phyloP scores from a whole-genome alignment of 2,329 filamentous ascomycete species.

The Fusarium clavum region DNA sequence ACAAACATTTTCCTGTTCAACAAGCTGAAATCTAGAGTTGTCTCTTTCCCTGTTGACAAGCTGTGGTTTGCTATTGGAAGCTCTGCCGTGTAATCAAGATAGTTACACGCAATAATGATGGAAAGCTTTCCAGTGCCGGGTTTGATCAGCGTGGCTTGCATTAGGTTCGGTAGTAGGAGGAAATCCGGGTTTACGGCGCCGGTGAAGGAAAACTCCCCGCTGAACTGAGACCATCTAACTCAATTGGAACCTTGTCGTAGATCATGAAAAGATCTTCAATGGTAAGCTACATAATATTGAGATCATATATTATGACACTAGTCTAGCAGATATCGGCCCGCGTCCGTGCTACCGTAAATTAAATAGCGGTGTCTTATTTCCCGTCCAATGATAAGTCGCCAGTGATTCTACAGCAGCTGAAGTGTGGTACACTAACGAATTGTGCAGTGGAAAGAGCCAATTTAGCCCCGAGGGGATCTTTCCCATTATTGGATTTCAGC shows the following conservation, averaged over 20 bases:
- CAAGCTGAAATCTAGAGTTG: neutral
- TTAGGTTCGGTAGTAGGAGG: neutral
- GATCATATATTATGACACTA: neutral
- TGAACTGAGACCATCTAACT: neutral
- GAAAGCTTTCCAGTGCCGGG: neutral
- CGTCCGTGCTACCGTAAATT: neutral
- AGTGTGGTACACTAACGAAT: neutral
- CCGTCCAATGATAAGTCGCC: neutral
- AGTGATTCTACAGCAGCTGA: neutral
- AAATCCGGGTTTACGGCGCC: neutral
- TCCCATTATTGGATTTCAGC: neutral
- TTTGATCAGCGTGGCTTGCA: neutral
- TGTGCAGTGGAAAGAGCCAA: neutral
- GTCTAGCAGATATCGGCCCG: neutral
- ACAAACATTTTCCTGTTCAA: neutral
- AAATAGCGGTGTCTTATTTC: neutral
- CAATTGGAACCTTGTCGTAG: neutral
- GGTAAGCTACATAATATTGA: neutral
- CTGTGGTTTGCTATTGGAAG: neutral
- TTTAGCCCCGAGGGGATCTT: conserved; percentile 22
- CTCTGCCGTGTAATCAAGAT: conserved; percentile 3
- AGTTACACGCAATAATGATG: neutral
- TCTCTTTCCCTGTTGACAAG: neutral
- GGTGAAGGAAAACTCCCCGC: neutral
- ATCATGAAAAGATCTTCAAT: neutral